Percentiles rank a stretch among this genome's conserved stretches.
These are phyloP conservation scores for Phytopythium cucurbitacearum DNA, from an alignment of 352 stramenopile species.

Conservation along the genomic window DNA sequence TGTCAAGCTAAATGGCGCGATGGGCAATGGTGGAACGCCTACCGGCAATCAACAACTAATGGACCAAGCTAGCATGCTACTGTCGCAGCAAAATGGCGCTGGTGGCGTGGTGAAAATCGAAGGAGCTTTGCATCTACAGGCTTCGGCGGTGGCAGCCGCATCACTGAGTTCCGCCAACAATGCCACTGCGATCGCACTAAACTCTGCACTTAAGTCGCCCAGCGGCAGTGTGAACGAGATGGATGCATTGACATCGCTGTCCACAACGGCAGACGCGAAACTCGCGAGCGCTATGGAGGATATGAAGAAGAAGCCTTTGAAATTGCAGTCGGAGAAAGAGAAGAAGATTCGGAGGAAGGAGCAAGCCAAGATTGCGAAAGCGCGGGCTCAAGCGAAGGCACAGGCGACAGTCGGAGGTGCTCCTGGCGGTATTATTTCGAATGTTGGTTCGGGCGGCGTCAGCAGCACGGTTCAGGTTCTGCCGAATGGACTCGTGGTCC, in stretches of 20 bases:
- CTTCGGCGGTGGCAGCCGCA: too few species aligned
- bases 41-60: not conserved
- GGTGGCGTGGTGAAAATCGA: too few species aligned
- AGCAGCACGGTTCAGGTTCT: constrained; percentile 11
- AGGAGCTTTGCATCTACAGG: too few species aligned
- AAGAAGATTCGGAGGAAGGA: constrained; percentile 83
- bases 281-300: constrained; percentile 2
- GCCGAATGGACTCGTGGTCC: constrained; percentile 70
- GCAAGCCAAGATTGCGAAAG: constrained; percentile 76
- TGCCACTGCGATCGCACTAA: too few species aligned
- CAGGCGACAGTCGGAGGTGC: constrained; percentile 9
- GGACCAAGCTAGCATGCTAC: too few species aligned
- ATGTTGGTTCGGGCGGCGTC: not conserved
- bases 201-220: too few species aligned
- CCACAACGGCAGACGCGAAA: too few species aligned
- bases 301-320: constrained; percentile 73
- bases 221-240: too few species aligned
- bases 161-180: too few species aligned
- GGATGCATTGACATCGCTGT: too few species aligned
- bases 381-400: constrained; percentile 66
- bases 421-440: not conserved
- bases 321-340: constrained; percentile 82
- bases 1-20: constrained; percentile 22
- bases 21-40: constrained; percentile 2
- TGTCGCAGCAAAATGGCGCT: too few species aligned